phyloP scores from a whole-genome alignment of 495 filamentous ascomycete species.

The Annulohypoxylon maeteangense region DNA sequence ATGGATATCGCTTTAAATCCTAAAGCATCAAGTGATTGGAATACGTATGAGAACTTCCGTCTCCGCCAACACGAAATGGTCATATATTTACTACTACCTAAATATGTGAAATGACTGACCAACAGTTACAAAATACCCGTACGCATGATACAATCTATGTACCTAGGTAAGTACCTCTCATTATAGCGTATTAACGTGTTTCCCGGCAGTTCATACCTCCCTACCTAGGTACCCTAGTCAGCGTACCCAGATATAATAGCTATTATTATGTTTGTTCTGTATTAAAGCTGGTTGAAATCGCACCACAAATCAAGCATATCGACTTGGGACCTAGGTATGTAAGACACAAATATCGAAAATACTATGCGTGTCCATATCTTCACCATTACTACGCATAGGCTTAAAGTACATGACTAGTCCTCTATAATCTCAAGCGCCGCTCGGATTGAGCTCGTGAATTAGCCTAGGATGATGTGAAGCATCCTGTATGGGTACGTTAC shows the following conservation, averaged over 20 bases:
- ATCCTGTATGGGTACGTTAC: constrained; percentile 39
- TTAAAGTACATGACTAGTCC: neutral
- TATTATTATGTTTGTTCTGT: neutral
- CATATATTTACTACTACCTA: neutral
- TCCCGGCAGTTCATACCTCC: too few relatives aligned
- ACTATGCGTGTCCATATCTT: neutral
- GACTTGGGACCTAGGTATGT: neutral
- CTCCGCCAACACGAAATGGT: neutral
- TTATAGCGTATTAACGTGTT: too few relatives aligned
- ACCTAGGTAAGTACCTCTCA: neutral
- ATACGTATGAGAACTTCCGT: constrained; percentile 9
- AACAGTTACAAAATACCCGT: neutral
- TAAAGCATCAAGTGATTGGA: constrained; percentile 1
- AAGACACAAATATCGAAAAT: neutral
- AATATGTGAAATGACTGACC: constrained; percentile 1
- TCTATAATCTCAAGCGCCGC: neutral
- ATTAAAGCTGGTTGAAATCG: neutral
- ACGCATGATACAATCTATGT: neutral
- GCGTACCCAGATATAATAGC: neutral
- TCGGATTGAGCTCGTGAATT: constrained; percentile 27
- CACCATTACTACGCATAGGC: neutral
- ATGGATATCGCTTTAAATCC: neutral
- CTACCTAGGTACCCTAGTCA: neutral
- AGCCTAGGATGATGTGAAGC: constrained; percentile 32
- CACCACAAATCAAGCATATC: neutral